Conservation (phyloP, 164 flowering plant genomes). For the Nymphaea colorata region DNA sequence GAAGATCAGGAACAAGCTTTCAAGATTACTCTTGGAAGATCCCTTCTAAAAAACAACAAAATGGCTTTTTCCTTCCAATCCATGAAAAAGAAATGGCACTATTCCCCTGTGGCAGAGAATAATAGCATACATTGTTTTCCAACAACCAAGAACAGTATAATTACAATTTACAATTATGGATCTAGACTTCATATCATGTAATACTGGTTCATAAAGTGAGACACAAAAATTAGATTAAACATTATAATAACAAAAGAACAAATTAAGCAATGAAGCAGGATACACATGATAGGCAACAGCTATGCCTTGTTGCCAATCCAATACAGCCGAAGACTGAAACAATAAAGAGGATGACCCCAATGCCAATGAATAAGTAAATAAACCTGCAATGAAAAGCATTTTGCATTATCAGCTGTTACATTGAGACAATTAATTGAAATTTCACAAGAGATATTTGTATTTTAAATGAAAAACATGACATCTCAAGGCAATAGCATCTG, state of each 20-base stretch:
- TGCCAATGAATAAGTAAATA: conserved; percentile 65
- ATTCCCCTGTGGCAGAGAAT: background rate
- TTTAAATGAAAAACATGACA: background rate
- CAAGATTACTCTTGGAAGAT: background rate
- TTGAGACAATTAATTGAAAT: background rate
- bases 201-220: background rate
- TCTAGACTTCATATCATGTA: background rate
- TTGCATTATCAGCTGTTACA: background rate
- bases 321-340: conserved; percentile 86
- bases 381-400: conserved; percentile 51
- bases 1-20: background rate
- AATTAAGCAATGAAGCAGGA: conserved; percentile 27
- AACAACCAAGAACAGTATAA: background rate
- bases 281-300: conserved; percentile 89
- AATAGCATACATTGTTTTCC: background rate
- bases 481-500: background rate
- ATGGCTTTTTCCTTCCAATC: background rate
- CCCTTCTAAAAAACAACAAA: background rate
- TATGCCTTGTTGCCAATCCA: conserved; percentile 58
- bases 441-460: background rate
- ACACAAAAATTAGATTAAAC: background rate
- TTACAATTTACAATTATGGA: background rate
- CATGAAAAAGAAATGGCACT: background rate
- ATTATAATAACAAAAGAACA: background rate
- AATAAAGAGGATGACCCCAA: conserved; percentile 68